Evolutionary conservation across 1,284 basidiomycete genomes (phyloP).

Genomic region (Ceratobasidium sp.): DNA sequence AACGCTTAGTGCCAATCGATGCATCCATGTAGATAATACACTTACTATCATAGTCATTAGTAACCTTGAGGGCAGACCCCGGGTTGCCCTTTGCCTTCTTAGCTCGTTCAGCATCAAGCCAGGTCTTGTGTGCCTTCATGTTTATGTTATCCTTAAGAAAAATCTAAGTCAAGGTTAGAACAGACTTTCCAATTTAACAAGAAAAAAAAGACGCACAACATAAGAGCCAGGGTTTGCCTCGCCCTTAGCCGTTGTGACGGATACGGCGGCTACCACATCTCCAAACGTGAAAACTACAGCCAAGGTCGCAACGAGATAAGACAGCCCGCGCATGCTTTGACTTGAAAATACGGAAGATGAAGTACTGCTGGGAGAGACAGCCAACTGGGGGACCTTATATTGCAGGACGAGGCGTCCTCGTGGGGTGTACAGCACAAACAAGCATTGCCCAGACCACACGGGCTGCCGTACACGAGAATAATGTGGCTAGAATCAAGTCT

Average conservation of each 20-base stretch:
- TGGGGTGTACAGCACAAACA: not conserved
- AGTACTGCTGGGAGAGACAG: not conserved
- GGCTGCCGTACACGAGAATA: not conserved
- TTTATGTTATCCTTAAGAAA: conserved; percentile 15
- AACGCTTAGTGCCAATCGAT: not conserved
- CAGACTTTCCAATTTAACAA: too few relatives aligned
- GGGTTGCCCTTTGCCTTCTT: conserved; percentile 1
- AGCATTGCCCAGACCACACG: not conserved
- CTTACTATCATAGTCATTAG: conserved; percentile 25
- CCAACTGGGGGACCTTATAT: not conserved
- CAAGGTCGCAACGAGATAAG: conserved; percentile 16
- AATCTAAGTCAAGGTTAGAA: not conserved
- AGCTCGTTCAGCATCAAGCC: conserved; percentile 14
- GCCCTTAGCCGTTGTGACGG: not conserved
- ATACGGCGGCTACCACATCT: not conserved
- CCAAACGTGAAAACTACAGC: not conserved
- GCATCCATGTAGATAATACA: not conserved
- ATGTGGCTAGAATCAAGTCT: not conserved
- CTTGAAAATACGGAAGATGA: too few relatives aligned
- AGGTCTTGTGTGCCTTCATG: conserved; percentile 24
- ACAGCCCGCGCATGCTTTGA: conserved; percentile 30
- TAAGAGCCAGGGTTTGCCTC: conserved; percentile 4
- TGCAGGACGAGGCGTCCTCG: not conserved
- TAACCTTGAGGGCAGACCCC: not conserved
- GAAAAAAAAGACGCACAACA: not conserved